Percentiles rank a stretch among this genome's conserved stretches.
Evolutionary conservation across 2,329 filamentous ascomycete genomes (phyloP).

Genomic region (Pestalotiopsis sp.): DNA sequence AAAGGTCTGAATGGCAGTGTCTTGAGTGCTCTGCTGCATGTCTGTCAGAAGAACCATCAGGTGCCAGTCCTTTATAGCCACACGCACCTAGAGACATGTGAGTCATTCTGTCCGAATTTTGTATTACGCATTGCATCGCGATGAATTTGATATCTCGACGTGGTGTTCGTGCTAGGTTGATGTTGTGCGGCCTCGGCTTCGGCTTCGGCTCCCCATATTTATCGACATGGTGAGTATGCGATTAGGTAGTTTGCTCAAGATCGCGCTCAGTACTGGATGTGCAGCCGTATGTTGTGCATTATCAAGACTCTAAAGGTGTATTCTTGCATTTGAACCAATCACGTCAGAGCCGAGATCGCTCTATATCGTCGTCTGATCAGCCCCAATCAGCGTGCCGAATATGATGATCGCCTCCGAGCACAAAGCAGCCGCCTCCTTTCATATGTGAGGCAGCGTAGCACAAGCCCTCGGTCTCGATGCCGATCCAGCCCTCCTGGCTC

Average conservation of each 20-base stretch:
- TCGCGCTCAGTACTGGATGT: not conserved
- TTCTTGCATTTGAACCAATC: not conserved
- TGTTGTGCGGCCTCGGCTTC: not conserved
- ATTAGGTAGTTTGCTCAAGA: not conserved
- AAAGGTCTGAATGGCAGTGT: not conserved
- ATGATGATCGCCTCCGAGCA: conserved; percentile 31
- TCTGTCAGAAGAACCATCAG: not conserved
- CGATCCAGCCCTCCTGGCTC: conserved; percentile 36
- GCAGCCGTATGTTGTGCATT: not conserved
- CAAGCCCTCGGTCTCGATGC: conserved; percentile 39
- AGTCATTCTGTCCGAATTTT: not conserved
- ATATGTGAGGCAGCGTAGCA: conserved; percentile 33
- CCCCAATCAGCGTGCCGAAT: conserved; percentile 32
- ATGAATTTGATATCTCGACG: not conserved
- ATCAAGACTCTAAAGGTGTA: not conserved
- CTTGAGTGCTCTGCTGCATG: not conserved
- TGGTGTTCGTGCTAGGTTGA: not conserved
- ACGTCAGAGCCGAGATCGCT: not conserved
- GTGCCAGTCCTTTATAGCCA: not conserved
- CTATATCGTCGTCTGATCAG: conserved; percentile 11
- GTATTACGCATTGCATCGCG: not conserved
- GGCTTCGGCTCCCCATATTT: not conserved
- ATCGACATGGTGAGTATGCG: too few relatives aligned
- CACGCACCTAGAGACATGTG: not conserved
- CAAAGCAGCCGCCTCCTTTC: conserved; percentile 31